Evolutionary conservation across 2,329 filamentous ascomycete genomes (phyloP).

Genomic region (Aspergillus fumigatus): DNA sequence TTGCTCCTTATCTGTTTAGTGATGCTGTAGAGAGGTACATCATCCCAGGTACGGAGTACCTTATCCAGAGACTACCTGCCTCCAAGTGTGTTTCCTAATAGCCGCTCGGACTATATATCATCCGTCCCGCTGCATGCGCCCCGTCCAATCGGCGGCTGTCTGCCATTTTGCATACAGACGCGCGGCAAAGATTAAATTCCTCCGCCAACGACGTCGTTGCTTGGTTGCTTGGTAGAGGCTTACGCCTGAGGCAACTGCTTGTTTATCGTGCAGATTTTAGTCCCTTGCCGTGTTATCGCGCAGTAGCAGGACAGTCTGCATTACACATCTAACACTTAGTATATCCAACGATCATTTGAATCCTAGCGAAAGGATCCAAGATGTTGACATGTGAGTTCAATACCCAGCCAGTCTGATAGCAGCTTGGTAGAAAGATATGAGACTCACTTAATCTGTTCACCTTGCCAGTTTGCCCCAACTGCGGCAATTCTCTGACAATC

Average conservation of each 20-base stretch:
- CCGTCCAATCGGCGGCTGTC: constrained; percentile 20
- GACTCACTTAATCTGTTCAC: constrained; percentile 13
- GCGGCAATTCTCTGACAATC: constrained; percentile 47
- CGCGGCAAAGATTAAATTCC: constrained; percentile 16
- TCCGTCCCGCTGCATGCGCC: constrained; percentile 14
- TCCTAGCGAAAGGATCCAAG: neutral
- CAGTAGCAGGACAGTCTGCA: neutral
- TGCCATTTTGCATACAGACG: constrained; percentile 25
- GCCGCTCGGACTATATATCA: constrained; percentile 18
- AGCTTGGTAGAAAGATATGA: neutral
- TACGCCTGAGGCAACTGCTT: neutral
- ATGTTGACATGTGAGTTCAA: constrained; percentile 32
- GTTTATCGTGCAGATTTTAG: constrained; percentile 4
- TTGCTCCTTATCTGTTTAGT: neutral
- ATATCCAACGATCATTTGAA: neutral
- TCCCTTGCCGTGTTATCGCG: constrained; percentile 9
- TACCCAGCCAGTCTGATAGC: neutral
- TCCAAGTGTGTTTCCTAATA: constrained; percentile 13
- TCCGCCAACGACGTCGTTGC: constrained; percentile 11
- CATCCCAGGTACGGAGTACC: neutral
- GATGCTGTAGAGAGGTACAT: neutral
- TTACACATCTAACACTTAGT: neutral
- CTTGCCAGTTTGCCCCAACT: constrained; percentile 44
- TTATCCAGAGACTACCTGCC: neutral
- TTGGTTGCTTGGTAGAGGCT: constrained; percentile 14